Percentiles rank a stretch among this genome's conserved stretches.
phyloP scores from a whole-genome alignment of 2,329 filamentous ascomycete genomes.

The Tolypocladium cylindrosporum region DNA sequence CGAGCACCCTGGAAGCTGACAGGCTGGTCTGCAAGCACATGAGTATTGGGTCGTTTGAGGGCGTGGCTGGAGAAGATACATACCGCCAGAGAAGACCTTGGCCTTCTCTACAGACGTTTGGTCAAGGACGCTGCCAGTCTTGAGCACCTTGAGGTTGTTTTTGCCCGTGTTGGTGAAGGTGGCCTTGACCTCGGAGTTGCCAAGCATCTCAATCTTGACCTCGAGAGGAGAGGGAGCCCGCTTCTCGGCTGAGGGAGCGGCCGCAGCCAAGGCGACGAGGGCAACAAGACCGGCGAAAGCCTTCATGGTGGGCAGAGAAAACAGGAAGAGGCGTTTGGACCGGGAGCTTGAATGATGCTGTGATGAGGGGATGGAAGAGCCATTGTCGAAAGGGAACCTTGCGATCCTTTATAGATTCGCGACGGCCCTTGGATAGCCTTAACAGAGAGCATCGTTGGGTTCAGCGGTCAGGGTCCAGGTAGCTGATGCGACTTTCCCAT shows the following conservation, averaged over 20 bases:
- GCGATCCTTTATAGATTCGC: neutral
- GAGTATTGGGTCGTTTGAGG: neutral
- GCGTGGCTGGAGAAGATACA: conserved; percentile 9
- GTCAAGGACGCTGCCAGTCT: conserved; percentile 43
- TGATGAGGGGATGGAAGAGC: neutral
- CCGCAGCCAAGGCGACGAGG: conserved; percentile 24
- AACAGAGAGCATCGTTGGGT: too few species aligned
- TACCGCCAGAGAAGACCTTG: conserved; percentile 35
- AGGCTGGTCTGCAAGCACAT: conserved; percentile 18
- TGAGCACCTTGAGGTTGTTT: conserved; percentile 39
- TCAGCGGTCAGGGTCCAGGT: neutral
- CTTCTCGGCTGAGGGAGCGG: conserved; percentile 17
- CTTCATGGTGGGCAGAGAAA: conserved; percentile 23
- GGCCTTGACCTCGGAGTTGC: conserved; percentile 44
- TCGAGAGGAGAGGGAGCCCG: conserved; percentile 30
- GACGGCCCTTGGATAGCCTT: neutral
- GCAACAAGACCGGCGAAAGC: conserved; percentile 23
- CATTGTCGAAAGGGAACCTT: neutral
- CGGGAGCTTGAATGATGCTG: neutral
- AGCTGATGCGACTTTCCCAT: neutral
- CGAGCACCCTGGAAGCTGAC: conserved; percentile 44
- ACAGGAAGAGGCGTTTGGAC: neutral
- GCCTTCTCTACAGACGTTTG: conserved; percentile 43
- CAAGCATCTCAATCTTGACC: conserved; percentile 35
- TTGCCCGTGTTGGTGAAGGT: conserved; percentile 42